Base-by-base conservation (phyloP, 164 flowering plant species). In the Umbilicus rupestris region DNA sequence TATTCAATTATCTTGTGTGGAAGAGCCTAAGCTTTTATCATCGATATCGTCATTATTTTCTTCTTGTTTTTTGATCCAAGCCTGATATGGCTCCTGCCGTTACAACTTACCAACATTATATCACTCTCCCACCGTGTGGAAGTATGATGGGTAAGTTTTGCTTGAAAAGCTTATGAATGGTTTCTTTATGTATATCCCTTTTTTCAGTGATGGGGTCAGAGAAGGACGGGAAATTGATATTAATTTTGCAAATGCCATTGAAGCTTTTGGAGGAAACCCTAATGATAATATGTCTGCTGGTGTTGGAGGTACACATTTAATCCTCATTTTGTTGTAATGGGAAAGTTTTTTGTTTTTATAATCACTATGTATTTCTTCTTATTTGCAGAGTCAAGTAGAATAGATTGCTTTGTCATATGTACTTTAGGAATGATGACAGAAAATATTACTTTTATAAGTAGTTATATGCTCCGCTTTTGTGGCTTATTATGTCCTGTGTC, bases 251-350 rank as follows among this genome's bases (percentile, higher is more conserved):
- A 87, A 92, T 74, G 80, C 96, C 55, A 85, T 94, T 65, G 96
- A 94, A 82, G 77, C 78, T 45, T 94, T 94, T 88, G 96, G 92
- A 22, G 98, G 98, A 67, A 92, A 92, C 60, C 87, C 85, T 71
- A 85, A 89, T 82, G 99, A 94, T 73, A 92, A 93, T 17, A 78
- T 89, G 33, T 84, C 86, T 80, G 81, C 86, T 69, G 89, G 96
- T 74, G 86, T 91, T 81, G 99, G 99, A 82, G 99, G 99, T 93
- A 75, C 71, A 68, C 29, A 33, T 52, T 15, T 31, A 50, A 45
- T 47, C 68, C 17, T 64, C 16, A 45, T 46, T 37, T 33, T 11
- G 15, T 66, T 37, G 20, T 35, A 50, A 47, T 20, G 14, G 7
- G 11, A 47, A 63, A n/a, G 2, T 62, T 24, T 29, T 10, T 58